Base-by-base conservation (phyloP, 192 early-diverging fungal species). In the Coemansia sp. region DNA sequence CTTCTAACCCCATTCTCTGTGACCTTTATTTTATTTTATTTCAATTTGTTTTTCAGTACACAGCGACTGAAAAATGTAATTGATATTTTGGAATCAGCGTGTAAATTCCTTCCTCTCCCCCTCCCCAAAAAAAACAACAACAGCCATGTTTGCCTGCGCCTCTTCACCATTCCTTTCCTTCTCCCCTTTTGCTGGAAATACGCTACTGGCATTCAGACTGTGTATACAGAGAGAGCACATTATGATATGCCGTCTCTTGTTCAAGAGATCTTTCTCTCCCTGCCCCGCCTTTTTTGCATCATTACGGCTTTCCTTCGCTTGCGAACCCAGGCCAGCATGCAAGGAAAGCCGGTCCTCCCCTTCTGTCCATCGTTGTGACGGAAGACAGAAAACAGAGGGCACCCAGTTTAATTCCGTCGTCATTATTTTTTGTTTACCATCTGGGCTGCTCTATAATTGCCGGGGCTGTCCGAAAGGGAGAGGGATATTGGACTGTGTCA, bases 401-500 rank as follows among this genome's bases (percentile, higher is more conserved):
- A 12, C 52, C 52, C 52, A 54, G 52, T 23, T 19, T 54, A 26
- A 32, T 32, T 32, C 2, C 19, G 26, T 54, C 15, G 7, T 50
- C 16, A 54, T 54, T 54, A 54, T 26, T 26, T 10, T 26, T 54
- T 54, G 52, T 54, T 54, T 54, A 54, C 52, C 52, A 54, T 54
- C 52, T 26, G 52, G 52, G 21, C 52, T 8, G 52, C 52, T 54
- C 52, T 54, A 54, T 54, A 54, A 54, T 54, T 23, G 23, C 52
- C 4, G 19, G 26, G 2, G 52, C 21, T 54, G 52, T 18, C 4
- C 12, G 39, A 59, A 59, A 59, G 15, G 39, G 16, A 40, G n/a
- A 23, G 39, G 57, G 40, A 59, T 59, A 41, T 59, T 59, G 57
- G 57, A 23, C 52, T 41, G 39, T n/a, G 39, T 59, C 57, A 59